Base-by-base conservation (phyloP, 148 eudicot genomes). In the Persicaria maculosa region DNA sequence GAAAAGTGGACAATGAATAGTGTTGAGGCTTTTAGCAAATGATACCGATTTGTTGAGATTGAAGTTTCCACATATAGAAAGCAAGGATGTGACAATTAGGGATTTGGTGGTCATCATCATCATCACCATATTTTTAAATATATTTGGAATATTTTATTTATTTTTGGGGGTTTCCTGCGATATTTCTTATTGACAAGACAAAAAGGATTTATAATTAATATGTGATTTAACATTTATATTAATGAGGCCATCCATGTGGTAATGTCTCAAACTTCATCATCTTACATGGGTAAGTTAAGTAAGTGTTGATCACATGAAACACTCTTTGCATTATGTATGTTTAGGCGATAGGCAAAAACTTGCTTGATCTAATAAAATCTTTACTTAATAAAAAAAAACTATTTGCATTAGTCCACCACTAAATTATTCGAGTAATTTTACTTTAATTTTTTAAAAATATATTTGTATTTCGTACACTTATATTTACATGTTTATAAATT, bases 171-270 rank as follows among this genome's bases (percentile, higher is more conserved):
- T 57, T 61, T 61, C 31, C 10, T 59, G 25, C 68, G 31, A 31
- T 4, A 11, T 31, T 61, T 61, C 44, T 25, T 25, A 31, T 83
- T 83, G 89, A 85, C 79, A 82, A 61, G 87, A 85, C 85, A 77
- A 75, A 85, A 82, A 74, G 83, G 74, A 76, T 74, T 77, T 77
- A 77, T 78, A 43, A 72, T 78, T 80, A 67, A 79, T 74, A 76
- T 83, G 57, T 83, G 84, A 85, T 86, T 83, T 77, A 88, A 79
- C 43, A 86, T 73, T 19, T 80, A 76, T 82, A 85, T 76, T 87
- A 82, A 85, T 83, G 79, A 84, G 74, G 77, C 15, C 76, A 59
- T 82, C 80, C 95, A 90, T 90, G 95, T 88, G 90, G 78, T 90
- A 86, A 85, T 90, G 95, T 86, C 84, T 80, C 78, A 80, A 67